Evolutionary conservation across 441 rosid species (phyloP).

Genomic region (Bocquillonia castaneifolia): DNA sequence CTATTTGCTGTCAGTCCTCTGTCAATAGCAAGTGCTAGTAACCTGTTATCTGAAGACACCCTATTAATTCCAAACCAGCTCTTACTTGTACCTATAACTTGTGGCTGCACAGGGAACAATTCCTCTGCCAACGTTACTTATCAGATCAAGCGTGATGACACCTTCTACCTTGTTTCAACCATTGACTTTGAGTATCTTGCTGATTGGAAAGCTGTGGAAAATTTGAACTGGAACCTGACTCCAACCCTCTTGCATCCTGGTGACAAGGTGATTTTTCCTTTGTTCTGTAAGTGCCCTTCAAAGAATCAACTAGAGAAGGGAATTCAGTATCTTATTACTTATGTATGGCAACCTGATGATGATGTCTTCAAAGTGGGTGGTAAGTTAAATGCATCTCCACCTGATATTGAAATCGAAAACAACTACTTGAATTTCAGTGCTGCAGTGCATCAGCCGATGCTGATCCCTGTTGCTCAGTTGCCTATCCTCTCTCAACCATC

Average conservation of each 20-base stretch:
- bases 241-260: constrained; percentile 41
- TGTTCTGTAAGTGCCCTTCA: constrained; percentile 59
- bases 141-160: constrained; percentile 45
- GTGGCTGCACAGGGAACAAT: constrained; percentile 43
- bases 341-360: constrained; percentile 51
- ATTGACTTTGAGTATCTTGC: constrained; percentile 43
- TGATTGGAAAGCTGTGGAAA: constrained; percentile 34
- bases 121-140: constrained; percentile 50
- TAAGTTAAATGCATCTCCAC: constrained; percentile 33
- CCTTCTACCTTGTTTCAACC: constrained; percentile 41
- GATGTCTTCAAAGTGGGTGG: constrained; percentile 35
- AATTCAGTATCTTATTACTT: constrained; percentile 39
- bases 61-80: constrained; percentile 42
- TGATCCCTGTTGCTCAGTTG: constrained; percentile 47
- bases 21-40: constrained; percentile 42
- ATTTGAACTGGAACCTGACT: constrained; percentile 34
- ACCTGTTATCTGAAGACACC: constrained; percentile 41
- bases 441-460: constrained; percentile 33
- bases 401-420: constrained; percentile 38
- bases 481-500: constrained; percentile 37
- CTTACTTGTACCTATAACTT: constrained; percentile 44
- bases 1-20: constrained; percentile 40
- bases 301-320: constrained; percentile 28
- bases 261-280: constrained; percentile 40
- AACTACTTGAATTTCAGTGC: constrained; percentile 30